Evolutionary conservation across 1,284 basidiomycete genomes (phyloP).

Genomic region (Neotropicomus parvogracilis): DNA sequence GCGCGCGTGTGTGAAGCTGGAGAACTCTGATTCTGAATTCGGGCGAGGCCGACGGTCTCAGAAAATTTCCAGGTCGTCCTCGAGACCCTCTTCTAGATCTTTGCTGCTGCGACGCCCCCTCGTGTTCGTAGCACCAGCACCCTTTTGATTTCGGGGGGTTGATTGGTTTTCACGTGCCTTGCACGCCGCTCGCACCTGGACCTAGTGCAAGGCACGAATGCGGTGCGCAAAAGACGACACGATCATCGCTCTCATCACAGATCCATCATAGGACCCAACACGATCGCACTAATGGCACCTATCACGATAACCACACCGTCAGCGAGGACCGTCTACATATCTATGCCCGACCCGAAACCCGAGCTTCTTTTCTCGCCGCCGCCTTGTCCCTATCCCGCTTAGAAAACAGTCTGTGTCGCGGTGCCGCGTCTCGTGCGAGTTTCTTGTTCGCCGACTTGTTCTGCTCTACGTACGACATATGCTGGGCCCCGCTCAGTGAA

Average conservation of each 20-base stretch:
- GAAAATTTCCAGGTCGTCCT: too few relatives aligned
- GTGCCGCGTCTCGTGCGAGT: constrained; percentile 63
- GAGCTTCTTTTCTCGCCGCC: constrained; percentile 53
- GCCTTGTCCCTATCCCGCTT: constrained; percentile 73
- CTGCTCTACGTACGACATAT: constrained; percentile 89
- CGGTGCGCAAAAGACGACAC: constrained; percentile 10
- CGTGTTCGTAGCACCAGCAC: constrained; percentile 29
- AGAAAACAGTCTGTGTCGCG: constrained; percentile 77
- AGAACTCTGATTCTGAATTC: too few relatives aligned
- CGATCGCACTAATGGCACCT: constrained; percentile 18
- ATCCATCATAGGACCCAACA: constrained; percentile 12
- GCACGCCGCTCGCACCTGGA: constrained; percentile 25
- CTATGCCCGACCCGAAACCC: constrained; percentile 36
- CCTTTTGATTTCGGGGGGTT: constrained; percentile 30
- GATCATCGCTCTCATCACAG: constrained; percentile 14
- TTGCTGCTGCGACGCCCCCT: too few relatives aligned
- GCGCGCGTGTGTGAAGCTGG: too few relatives aligned
- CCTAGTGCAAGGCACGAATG: constrained; percentile 23
- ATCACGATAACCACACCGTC: constrained; percentile 11
- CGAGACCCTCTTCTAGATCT: too few relatives aligned
- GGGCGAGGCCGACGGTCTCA: too few relatives aligned
- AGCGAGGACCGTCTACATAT: background rate
- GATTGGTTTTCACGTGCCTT: constrained; percentile 30
- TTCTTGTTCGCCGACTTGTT: constrained; percentile 88
- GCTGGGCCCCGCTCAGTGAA: constrained; percentile 82